Conservation (phyloP, 371 early-diverging fungal species). For the Chytridium lagenaria region DNA sequence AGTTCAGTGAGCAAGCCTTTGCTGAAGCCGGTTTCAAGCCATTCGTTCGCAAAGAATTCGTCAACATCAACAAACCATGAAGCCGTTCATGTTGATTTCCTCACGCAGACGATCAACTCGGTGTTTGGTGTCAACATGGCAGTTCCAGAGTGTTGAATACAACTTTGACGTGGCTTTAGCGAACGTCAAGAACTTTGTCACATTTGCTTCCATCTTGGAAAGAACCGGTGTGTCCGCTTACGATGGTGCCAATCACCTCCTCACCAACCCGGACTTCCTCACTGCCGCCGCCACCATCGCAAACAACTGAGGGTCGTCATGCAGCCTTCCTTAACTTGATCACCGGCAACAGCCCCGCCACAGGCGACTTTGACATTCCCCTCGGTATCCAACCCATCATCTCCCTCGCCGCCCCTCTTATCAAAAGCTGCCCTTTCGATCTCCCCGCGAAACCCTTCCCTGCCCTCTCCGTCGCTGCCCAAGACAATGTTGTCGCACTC, state of each 20-base stretch:
- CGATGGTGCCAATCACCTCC: constrained; percentile 45
- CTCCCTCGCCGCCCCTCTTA: constrained; percentile 44
- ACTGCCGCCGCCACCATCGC: constrained; percentile 50
- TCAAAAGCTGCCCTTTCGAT: constrained; percentile 37
- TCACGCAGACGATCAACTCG: constrained; percentile 40
- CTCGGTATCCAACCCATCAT: constrained; percentile 40
- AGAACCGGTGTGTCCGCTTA: constrained; percentile 56
- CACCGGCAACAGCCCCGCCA: constrained; percentile 29
- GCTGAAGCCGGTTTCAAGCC: constrained; percentile 41
- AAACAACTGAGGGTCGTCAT: constrained; percentile 50
- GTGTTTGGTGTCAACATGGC: constrained; percentile 39
- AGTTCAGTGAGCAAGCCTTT: constrained; percentile 44
- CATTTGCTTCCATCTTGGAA: constrained; percentile 55
- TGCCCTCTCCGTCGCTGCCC: constrained; percentile 21
- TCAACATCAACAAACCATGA: constrained; percentile 48
- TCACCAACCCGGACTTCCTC: constrained; percentile 36
- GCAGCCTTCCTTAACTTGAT: too few relatives aligned
- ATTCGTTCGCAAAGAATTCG: constrained; percentile 41
- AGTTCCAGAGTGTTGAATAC: constrained; percentile 51
- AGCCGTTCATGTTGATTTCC: constrained; percentile 44
- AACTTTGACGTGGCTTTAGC: constrained; percentile 44
- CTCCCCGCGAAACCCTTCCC: constrained; percentile 43
- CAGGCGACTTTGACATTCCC: constrained; percentile 45
- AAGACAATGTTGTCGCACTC: background rate
- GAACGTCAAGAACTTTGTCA: too few relatives aligned